These are phyloP conservation scores for Fusarium secorum DNA, from an alignment of 2,329 filamentous ascomycete species.

Conservation along the genomic window DNA sequence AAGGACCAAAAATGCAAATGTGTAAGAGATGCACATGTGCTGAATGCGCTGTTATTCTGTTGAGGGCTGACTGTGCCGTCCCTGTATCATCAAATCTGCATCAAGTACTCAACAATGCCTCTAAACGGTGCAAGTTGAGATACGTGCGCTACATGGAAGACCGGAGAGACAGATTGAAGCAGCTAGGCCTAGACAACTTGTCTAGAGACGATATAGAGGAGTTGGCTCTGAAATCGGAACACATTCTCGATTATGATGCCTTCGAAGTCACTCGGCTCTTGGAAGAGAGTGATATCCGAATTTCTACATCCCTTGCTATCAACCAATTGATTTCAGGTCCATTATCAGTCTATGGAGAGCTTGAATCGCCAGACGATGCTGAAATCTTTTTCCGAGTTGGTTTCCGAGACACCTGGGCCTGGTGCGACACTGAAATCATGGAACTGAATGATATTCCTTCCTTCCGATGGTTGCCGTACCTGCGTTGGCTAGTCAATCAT, in stretches of 20 bases:
- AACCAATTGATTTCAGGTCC: no score
- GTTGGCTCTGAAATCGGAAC: accelerated
- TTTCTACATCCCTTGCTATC: neutral
- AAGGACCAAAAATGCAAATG: accelerated
- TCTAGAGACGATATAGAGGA: accelerated
- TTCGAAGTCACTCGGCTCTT: neutral
- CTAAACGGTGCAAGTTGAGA: neutral
- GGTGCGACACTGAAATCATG: accelerated
- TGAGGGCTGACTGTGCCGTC: neutral
- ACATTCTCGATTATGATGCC: neutral
- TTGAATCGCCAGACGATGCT: accelerated
- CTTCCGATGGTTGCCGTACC: neutral
- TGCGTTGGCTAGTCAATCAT: neutral
- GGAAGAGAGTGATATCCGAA: accelerated
- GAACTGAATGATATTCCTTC: no score
- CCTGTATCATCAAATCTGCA: accelerated
- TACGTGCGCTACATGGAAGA: neutral
- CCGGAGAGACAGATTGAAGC: neutral
- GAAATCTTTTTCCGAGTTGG: accelerated
- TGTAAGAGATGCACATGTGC: neutral
- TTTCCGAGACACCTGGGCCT: accelerated
- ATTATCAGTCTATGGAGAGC: accelerated
- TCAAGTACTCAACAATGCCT: accelerated
- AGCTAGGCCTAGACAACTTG: neutral
- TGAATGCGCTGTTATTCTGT: neutral